Conservation (phyloP, 306 rosid species). For the Prosopis cineraria region DNA sequence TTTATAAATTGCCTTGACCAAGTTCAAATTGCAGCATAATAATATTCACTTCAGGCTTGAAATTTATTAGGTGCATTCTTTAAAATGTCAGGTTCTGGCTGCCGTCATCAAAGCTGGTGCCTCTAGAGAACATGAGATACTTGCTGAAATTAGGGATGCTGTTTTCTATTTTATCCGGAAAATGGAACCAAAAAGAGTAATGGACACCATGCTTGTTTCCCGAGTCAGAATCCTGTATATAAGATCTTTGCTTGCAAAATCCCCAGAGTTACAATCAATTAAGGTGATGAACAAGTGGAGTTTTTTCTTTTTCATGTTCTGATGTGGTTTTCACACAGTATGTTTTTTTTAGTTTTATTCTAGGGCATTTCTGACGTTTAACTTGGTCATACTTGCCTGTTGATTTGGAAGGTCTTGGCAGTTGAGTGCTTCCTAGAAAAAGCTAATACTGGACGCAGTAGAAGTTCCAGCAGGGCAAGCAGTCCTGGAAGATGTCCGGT, state of each 20-base stretch:
- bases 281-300: constrained; percentile 53
- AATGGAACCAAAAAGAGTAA: constrained; percentile 79
- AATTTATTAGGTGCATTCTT: not conserved
- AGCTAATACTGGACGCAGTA: constrained; percentile 63
- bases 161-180: constrained; percentile 77
- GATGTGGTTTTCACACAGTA: not conserved
- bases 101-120: constrained; percentile 92
- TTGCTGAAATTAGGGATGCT: constrained; percentile 85
- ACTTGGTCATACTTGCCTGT: constrained; percentile 14
- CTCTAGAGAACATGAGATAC: constrained; percentile 89
- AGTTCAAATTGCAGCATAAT: constrained; percentile 18
- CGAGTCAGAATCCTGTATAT: constrained; percentile 86
- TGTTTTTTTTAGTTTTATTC: too few relatives aligned
- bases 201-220: constrained; percentile 90
- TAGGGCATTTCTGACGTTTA: not conserved
- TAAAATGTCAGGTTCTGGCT: constrained; percentile 66
- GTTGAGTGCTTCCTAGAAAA: constrained; percentile 80
- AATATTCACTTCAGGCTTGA: not conserved
- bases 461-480: constrained; percentile 78
- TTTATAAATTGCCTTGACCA: constrained; percentile 5
- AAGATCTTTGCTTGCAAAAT: constrained; percentile 82
- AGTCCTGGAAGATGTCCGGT: constrained; percentile 84
- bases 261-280: constrained; percentile 88
- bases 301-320: not conserved
- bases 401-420: constrained; percentile 57